Evolutionary conservation across 2,329 filamentous ascomycete genomes (phyloP).

Genomic region (Elsinoe ampelina): DNA sequence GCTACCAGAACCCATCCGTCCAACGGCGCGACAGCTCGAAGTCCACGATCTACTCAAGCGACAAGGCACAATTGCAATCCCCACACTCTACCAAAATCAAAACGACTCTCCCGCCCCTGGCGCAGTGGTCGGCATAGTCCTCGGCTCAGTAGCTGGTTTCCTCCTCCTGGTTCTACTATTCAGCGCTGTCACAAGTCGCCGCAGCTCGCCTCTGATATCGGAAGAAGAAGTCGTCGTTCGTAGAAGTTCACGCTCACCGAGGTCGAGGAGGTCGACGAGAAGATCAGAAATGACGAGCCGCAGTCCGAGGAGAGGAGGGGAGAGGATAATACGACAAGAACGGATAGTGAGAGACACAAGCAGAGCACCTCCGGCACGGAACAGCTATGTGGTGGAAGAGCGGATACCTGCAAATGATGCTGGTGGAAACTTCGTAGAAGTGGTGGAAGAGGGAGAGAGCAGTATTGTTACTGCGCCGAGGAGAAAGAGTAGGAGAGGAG

Average conservation of each 20-base stretch:
- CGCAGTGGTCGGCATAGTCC: slow-evolving; percentile 51
- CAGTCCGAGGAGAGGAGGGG: slow-evolving; percentile 19
- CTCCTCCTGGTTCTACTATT: slow-evolving; percentile 45
- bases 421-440: slow-evolving; percentile 48
- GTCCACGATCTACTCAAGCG: slow-evolving; percentile 13
- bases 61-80: slow-evolving; percentile 41
- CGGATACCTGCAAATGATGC: slow-evolving; percentile 32
- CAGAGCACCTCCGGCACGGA: slow-evolving; percentile 15
- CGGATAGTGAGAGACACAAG: slow-evolving; percentile 26
- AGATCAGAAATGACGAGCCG: slow-evolving; percentile 20
- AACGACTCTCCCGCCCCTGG: slow-evolving; percentile 46
- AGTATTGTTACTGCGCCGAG: slow-evolving; percentile 29
- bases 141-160: slow-evolving; percentile 46
- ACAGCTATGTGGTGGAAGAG: slow-evolving; percentile 36
- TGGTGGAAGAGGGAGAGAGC: slow-evolving; percentile 47
- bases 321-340: slow-evolving; percentile 27
- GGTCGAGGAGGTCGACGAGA: slow-evolving; percentile 28
- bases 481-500: slow-evolving; percentile 31
- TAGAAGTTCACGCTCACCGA: slow-evolving; percentile 23
- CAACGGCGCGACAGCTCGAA: slow-evolving; percentile 9
- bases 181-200: slow-evolving; percentile 30
- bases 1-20: slow-evolving; percentile 2
- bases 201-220: slow-evolving; percentile 16
- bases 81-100: slow-evolving; percentile 50
- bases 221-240: slow-evolving; percentile 26